Evolutionary conservation across 495 filamentous ascomycete species (phyloP).

Genomic region (Podospora anserina): DNA sequence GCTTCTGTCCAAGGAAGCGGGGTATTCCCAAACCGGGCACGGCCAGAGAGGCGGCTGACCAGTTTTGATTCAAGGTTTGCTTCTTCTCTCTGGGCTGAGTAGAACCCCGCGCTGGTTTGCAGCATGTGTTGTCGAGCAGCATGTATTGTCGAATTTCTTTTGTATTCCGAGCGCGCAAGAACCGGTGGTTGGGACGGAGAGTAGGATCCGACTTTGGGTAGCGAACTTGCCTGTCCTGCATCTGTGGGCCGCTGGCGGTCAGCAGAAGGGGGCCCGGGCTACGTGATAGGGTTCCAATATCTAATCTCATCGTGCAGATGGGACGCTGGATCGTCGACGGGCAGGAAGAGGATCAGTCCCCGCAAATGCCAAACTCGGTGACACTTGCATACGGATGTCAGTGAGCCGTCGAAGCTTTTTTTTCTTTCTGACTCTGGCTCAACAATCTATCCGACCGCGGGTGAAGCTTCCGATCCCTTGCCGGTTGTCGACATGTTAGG

Average conservation of each 20-base stretch:
- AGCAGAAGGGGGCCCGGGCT: neutral
- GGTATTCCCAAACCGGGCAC: neutral
- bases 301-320: neutral
- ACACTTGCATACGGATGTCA: neutral
- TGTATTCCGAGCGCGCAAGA: neutral
- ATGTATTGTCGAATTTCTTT: neutral
- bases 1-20: neutral
- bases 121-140: neutral
- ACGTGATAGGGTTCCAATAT: neutral
- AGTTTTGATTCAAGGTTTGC: neutral
- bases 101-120: neutral
- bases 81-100: neutral
- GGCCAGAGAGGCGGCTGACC: neutral
- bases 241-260: neutral
- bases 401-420: neutral
- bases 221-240: neutral
- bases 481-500: neutral
- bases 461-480: neutral
- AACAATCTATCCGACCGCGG: neutral
- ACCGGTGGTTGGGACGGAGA: neutral
- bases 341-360: neutral
- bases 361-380: neutral
- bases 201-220: neutral
- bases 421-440: neutral
- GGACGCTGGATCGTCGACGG: neutral